Evolutionary conservation across 768 basidiomycete genomes (phyloP).

Genomic region (Suillus weaverae): DNA sequence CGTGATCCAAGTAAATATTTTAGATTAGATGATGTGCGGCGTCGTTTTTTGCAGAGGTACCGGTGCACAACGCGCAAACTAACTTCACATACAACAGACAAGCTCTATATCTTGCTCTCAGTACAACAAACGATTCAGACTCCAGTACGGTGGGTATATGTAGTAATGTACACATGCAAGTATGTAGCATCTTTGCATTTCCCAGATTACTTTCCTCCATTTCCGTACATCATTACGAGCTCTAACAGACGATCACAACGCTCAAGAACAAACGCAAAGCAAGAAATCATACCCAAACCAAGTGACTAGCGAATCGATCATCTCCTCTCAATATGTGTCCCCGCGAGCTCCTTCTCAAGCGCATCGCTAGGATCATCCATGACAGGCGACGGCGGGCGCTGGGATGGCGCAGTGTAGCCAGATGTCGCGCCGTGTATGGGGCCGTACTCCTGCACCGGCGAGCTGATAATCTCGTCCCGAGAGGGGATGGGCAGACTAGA

Average conservation of each 20-base stretch:
- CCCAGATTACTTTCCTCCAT: background rate
- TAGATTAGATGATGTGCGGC: no score
- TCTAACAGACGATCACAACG: background rate
- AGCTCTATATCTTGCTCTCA: background rate
- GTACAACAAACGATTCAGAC: background rate
- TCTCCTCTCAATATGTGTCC: slow-evolving; percentile 52
- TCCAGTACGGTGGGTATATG: background rate
- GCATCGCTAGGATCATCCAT: slow-evolving; percentile 86
- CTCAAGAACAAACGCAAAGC: background rate
- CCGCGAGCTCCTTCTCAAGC: slow-evolving; percentile 83
- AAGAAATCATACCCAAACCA: background rate
- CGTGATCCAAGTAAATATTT: no score
- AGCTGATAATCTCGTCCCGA: slow-evolving; percentile 79
- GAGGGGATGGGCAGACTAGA: slow-evolving; percentile 74
- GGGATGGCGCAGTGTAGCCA: slow-evolving; percentile 51
- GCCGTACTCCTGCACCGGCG: slow-evolving; percentile 64
- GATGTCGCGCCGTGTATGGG: slow-evolving; percentile 69
- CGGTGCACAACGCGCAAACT: background rate
- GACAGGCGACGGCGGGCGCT: slow-evolving; percentile 62
- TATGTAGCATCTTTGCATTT: background rate
- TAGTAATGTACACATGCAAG: background rate
- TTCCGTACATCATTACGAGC: background rate
- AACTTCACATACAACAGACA: background rate
- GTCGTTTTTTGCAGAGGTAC: no score
- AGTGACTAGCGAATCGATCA: slow-evolving; percentile 13